These are phyloP conservation scores for Peniophora sp. DNA, from an alignment of 1,284 basidiomycete genomes.

Conservation along the genomic window DNA sequence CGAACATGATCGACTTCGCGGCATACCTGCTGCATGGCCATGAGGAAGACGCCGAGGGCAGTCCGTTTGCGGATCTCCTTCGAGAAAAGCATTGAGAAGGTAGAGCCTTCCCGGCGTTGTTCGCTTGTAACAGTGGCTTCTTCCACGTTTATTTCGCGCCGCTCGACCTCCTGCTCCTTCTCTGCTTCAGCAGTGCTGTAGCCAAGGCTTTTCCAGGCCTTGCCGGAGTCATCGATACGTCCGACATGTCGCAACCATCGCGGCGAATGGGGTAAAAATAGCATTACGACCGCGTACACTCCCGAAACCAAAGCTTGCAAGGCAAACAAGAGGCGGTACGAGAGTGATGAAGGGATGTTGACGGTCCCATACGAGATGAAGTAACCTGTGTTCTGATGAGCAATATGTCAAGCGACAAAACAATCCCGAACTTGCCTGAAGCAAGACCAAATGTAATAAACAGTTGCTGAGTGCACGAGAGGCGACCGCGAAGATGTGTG, in stretches of 20 bases:
- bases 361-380: conserved; percentile 43
- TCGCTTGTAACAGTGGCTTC: not conserved
- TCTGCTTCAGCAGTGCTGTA: conserved; percentile 21
- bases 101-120: conserved; percentile 5
- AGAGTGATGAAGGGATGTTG: conserved; percentile 26
- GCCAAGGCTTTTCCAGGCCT: conserved; percentile 21
- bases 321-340: conserved; percentile 42
- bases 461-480: conserved; percentile 35
- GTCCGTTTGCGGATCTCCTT: conserved; percentile 29
- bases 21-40: conserved; percentile 34
- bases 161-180: conserved; percentile 21
- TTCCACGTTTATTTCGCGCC: conserved; percentile 13
- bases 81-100: conserved; percentile 19
- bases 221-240: conserved; percentile 30
- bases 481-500: conserved; percentile 30
- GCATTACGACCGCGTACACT: conserved; percentile 34
- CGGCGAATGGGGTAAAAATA: conserved; percentile 45
- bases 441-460: conserved; percentile 38
- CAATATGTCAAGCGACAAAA: too few species aligned
- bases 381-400: conserved; percentile 25
- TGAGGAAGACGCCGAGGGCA: conserved; percentile 36
- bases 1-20: not conserved
- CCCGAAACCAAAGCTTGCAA: conserved; percentile 32
- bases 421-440: conserved; percentile 19
- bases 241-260: conserved; percentile 41